phyloP scores from a whole-genome alignment of 2,329 filamentous ascomycete genomes.

The Furcasterigmium sp. region DNA sequence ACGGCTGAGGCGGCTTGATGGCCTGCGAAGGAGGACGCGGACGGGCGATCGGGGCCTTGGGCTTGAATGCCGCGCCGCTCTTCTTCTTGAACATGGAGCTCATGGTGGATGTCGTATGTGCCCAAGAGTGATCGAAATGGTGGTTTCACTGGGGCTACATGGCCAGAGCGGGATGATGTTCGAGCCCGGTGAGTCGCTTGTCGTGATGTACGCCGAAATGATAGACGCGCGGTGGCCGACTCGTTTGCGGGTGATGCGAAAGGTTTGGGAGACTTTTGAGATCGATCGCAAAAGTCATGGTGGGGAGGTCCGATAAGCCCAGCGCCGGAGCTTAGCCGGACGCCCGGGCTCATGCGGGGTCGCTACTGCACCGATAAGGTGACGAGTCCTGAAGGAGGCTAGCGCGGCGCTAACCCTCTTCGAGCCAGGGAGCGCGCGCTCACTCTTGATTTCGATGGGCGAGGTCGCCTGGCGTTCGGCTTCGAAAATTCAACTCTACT shows the following conservation, averaged over 20 bases:
- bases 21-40: constrained; percentile 35
- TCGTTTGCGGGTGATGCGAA: neutral
- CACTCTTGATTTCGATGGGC: constrained; percentile 25
- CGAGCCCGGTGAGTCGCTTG: too few relatives aligned
- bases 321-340: constrained; percentile 29
- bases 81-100: constrained; percentile 66
- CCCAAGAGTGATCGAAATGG: neutral
- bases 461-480: constrained; percentile 24
- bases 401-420: constrained; percentile 28
- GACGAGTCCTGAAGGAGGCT: constrained; percentile 19
- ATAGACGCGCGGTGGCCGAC: too few relatives aligned
- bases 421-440: constrained; percentile 23
- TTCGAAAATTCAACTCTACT: constrained; percentile 27
- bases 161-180: neutral
- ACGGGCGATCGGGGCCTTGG: constrained; percentile 57
- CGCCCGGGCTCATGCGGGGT: constrained; percentile 2
- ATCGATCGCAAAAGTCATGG: neutral
- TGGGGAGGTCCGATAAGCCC: too few relatives aligned
- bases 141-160: too few relatives aligned
- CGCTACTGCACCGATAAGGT: constrained; percentile 22
- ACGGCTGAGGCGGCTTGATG: constrained; percentile 16
- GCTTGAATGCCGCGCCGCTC: constrained; percentile 60
- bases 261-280: constrained; percentile 12
- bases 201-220: too few relatives aligned
- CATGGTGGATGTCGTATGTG: constrained; percentile 36